These are phyloP conservation scores for Ormosia emarginata DNA, from an alignment of 306 rosid species.

Conservation along the genomic window DNA sequence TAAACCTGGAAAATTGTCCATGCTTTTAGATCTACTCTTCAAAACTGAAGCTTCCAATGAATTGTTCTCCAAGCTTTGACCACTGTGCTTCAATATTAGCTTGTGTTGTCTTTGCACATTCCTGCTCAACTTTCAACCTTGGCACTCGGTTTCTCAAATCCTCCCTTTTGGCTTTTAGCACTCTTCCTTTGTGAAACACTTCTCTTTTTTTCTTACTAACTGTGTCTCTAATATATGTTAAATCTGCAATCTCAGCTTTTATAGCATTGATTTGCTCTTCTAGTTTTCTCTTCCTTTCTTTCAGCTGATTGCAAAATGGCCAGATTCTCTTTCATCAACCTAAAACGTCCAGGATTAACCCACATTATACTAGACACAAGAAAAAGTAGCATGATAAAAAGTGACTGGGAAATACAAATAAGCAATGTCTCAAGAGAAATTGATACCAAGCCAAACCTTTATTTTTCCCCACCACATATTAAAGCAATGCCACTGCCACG, in stretches of 20 bases:
- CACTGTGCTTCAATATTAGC: conserved; percentile 20
- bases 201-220: conserved; percentile 3
- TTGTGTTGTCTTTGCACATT: conserved; percentile 12
- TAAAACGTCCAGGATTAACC: background rate
- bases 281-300: conserved; percentile 24
- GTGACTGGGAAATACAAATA: no score
- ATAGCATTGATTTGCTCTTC: conserved; percentile 26
- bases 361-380: no score
- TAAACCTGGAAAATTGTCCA: no score
- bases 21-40: no score
- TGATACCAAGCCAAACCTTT: no score
- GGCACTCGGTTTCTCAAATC: conserved; percentile 15
- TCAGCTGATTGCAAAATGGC: background rate
- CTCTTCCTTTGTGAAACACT: conserved; percentile 8
- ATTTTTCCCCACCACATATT: no score
- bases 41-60: no score
- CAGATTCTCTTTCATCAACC: background rate
- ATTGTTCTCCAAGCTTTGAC: background rate
- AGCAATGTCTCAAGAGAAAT: no score
- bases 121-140: conserved; percentile 16
- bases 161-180: conserved; percentile 1
- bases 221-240: background rate
- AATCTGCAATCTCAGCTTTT: conserved; percentile 15
- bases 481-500: no score
- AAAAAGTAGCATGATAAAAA: no score